A percentile compares a stretch with the other conserved stretches of the same genome.
phyloP scores from a whole-genome alignment of 495 filamentous ascomycete genomes.

The Aspergillus conjunctus region DNA sequence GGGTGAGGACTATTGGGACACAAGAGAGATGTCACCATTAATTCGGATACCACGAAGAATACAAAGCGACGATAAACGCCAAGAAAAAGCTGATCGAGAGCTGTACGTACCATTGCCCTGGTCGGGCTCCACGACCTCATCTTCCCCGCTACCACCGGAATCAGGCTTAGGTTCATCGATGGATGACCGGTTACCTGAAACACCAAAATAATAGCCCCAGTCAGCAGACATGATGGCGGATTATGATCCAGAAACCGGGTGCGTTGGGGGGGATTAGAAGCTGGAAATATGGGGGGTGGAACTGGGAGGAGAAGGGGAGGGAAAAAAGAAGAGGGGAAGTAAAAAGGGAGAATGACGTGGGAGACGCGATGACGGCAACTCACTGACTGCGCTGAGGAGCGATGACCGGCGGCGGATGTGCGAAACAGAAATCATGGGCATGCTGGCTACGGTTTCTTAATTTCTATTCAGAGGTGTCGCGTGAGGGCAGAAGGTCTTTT shows the following conservation, averaged over 20 bases:
- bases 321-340: slow-evolving; percentile 20
- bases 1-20: slow-evolving; percentile 63
- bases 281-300: not conserved
- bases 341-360: slow-evolving; percentile 27
- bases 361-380: slow-evolving; percentile 18
- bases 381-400: slow-evolving; percentile 34
- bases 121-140: slow-evolving; percentile 76
- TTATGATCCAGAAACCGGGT: not conserved
- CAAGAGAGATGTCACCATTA: not conserved
- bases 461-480: slow-evolving; percentile 7
- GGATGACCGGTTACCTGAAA: slow-evolving; percentile 56
- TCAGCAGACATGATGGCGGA: slow-evolving; percentile 39
- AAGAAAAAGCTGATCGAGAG: not conserved
- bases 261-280: not conserved
- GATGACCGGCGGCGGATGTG: slow-evolving; percentile 38
- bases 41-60: not conserved
- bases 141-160: slow-evolving; percentile 51
- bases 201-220: slow-evolving; percentile 31
- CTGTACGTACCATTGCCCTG: slow-evolving; percentile 57
- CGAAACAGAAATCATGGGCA: slow-evolving; percentile 27
- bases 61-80: not conserved
- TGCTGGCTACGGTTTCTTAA: slow-evolving; percentile 18
- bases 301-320: slow-evolving; percentile 12
- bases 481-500: slow-evolving; percentile 10
- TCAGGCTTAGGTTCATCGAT: slow-evolving; percentile 50